phyloP scores from a whole-genome alignment of 805 yeast species.

The Suhomyces sp. region DNA sequence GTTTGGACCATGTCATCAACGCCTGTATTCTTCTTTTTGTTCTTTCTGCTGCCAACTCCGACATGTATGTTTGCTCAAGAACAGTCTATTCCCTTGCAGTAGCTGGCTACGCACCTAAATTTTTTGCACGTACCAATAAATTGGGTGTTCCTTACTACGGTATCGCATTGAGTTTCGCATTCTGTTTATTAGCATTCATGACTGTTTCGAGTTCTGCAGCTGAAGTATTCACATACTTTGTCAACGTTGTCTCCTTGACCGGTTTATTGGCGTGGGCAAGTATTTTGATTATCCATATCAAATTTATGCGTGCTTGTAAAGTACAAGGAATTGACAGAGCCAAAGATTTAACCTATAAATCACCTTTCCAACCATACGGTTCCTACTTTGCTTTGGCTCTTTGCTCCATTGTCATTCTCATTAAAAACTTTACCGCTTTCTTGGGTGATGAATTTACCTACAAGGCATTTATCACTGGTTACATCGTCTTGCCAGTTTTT shows the following conservation, averaged over 20 bases:
- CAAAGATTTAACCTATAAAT: constrained; percentile 51
- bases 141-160: constrained; percentile 72
- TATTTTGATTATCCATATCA: constrained; percentile 63
- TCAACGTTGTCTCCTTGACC: constrained; percentile 72
- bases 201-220: constrained; percentile 55
- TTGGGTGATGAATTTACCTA: constrained; percentile 54
- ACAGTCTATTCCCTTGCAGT: constrained; percentile 68
- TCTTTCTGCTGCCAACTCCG: constrained; percentile 79
- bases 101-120: constrained; percentile 70
- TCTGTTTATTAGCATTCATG: constrained; percentile 71
- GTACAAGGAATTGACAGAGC: constrained; percentile 64
- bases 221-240: constrained; percentile 63
- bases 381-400: constrained; percentile 54
- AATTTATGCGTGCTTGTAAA: constrained; percentile 60
- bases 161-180: constrained; percentile 46
- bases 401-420: constrained; percentile 54
- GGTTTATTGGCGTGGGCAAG: constrained; percentile 76
- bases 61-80: constrained; percentile 74
- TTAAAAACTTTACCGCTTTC: constrained; percentile 73
- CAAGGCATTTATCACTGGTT: constrained; percentile 71
- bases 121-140: constrained; percentile 60
- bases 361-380: constrained; percentile 71
- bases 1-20: constrained; percentile 71
- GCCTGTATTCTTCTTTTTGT: constrained; percentile 75
- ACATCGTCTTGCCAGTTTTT: constrained; percentile 70